Conservation (phyloP, 164 flowering plant genomes). For the Pachysandra terminalis region DNA sequence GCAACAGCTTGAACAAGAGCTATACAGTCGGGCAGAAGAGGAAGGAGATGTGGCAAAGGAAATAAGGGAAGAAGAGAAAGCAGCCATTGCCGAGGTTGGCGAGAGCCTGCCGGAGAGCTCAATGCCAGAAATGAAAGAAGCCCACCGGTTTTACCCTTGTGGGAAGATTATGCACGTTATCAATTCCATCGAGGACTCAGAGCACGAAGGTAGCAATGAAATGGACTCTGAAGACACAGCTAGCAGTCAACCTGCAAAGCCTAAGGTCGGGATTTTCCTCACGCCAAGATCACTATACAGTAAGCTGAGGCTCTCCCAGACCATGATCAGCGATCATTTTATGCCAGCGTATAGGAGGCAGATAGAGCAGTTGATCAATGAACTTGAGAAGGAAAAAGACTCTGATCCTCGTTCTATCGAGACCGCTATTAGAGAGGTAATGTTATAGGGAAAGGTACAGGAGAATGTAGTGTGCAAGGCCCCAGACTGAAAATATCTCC, state of each 20-base stretch:
- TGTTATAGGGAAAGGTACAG: constrained; percentile 11
- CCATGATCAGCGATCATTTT: constrained; percentile 89
- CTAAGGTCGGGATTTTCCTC: constrained; percentile 64
- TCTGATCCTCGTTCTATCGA: constrained; percentile 1
- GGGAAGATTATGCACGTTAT: constrained; percentile 93
- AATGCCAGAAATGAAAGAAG: constrained; percentile 58
- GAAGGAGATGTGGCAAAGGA: constrained; percentile 50
- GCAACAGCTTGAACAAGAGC: constrained; percentile 87
- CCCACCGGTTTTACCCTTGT: constrained; percentile 80
- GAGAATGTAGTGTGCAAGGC: not conserved
- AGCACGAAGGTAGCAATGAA: constrained; percentile 19
- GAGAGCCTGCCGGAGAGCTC: constrained; percentile 40
- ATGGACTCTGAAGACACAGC: constrained; percentile 26
- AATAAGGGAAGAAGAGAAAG: constrained; percentile 77
- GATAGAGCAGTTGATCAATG: constrained; percentile 66
- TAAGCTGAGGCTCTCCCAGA: constrained; percentile 77
- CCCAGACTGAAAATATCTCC: not conserved
- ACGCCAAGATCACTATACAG: constrained; percentile 77
- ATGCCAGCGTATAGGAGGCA: constrained; percentile 92
- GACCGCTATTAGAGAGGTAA: constrained; percentile 3
- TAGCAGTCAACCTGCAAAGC: constrained; percentile 19
- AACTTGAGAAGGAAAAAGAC: constrained; percentile 47
- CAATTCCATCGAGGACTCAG: constrained; percentile 25
- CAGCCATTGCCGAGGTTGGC: constrained; percentile 59
- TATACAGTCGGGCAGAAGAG: constrained; percentile 39